These are phyloP conservation scores for Euphrasia arctica DNA, from an alignment of 305 asterid species.

Conservation along the genomic window DNA sequence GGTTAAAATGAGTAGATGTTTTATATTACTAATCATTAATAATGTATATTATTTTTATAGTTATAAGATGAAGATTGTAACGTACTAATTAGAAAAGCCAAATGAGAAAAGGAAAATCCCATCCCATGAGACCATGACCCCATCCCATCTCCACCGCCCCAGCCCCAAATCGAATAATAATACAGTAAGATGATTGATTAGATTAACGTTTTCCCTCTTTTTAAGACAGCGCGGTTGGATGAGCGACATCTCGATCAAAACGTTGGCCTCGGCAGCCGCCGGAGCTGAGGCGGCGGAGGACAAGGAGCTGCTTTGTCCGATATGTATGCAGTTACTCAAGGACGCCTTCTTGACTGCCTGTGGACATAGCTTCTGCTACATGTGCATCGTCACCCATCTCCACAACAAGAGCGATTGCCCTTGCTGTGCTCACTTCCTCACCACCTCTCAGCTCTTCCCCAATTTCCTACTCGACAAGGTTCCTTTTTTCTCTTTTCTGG, in stretches of 20 bases:
- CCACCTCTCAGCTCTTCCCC: conserved; percentile 61
- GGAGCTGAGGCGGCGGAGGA: conserved; percentile 34
- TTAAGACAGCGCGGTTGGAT: conserved; percentile 13
- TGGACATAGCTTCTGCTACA: conserved; percentile 81
- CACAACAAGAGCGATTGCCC: conserved; percentile 72
- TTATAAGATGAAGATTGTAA: no score
- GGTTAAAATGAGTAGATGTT: no score
- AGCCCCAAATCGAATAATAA: no score
- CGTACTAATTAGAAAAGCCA: no score
- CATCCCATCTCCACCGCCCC: no score
- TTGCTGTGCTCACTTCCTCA: conserved; percentile 53
- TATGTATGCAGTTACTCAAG: conserved; percentile 63
- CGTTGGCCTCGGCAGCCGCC: conserved; percentile 38
- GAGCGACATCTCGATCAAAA: conserved; percentile 42
- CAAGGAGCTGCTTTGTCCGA: conserved; percentile 63
- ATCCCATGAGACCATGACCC: no score
- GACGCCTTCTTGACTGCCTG: conserved; percentile 69
- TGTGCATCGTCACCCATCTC: conserved; percentile 80
- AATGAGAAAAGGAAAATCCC: no score
- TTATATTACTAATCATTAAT: no score
- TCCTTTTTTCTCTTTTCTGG: neutral
- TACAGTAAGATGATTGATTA: no score
- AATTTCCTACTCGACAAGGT: conserved; percentile 74
- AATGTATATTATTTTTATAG: no score
- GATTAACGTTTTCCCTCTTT: no score